Evolutionary conservation across 257 asterid species (phyloP), one percentile per base, ranked within the genome.

Genomic region (Datura wrightii): DNA sequence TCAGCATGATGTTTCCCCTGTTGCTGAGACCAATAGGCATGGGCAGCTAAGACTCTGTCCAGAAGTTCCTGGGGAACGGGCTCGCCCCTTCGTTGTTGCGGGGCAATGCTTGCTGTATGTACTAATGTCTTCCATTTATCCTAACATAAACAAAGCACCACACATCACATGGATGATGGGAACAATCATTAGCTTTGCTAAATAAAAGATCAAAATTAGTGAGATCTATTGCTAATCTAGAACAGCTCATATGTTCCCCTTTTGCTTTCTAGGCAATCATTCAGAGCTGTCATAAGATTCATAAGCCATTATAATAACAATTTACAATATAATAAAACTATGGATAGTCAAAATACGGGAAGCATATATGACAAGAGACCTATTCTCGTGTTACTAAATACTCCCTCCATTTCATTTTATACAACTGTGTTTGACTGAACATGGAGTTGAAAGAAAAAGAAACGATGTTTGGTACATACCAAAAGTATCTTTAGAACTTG

Each of bases 101-200:
- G 98, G 86, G 97, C 86, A 58, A 94, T 94, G 93, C 95, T 92
- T 56, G 95, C 97, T 8, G 98, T 94, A 63, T 93, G 98, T 39
- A 94, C 98, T 86, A 94, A 86, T 16, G 98, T 94, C 88, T 94
- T 94, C 98, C 98, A 94, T 86, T 93, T 94, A 87, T 94, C 98
- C 98, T 94, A 91, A 19, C 9, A 85, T 55, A 50, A 84, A 69
- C 80, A 84, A 82, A 36, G 31, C 50, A 46, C 58, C 19, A 46
- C 52, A n/a, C 66, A 66, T 84, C 83, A 50, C 83, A 84, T 79
- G 44, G 84, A 36, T 63, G 63, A 11, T 39, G 48, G 52, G 16
- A 53, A 83, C 63, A 67, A 53, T 65, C 24, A 83, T 50, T 41
- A 63, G 52, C 34, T 31, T 79, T 15, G 60, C 31, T 16, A 46